A percentile compares a stretch with the other conserved stretches of the same genome.
These are phyloP conservation scores for Mycena haematopus DNA, from an alignment of 768 basidiomycete genomes.

Conservation along the genomic window DNA sequence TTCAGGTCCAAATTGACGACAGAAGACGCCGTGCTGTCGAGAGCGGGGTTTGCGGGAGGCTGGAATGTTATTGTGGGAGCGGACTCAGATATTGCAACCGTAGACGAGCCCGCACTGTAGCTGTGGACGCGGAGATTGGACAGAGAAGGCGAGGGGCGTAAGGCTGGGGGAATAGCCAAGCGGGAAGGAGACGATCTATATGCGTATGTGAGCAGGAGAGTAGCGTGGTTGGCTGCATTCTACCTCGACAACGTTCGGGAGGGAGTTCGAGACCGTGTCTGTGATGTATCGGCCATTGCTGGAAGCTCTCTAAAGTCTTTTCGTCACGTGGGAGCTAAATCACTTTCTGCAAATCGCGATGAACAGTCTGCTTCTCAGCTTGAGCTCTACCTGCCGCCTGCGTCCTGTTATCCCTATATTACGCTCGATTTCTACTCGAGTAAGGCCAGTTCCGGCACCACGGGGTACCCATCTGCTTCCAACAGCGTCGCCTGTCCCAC, in stretches of 20 bases:
- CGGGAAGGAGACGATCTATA: constrained; percentile 54
- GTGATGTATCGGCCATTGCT: constrained; percentile 19
- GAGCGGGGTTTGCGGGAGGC: constrained; percentile 39
- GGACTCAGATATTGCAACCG: constrained; percentile 40
- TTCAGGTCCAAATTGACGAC: constrained; percentile 68
- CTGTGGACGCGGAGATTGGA: constrained; percentile 64
- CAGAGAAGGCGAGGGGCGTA: constrained; percentile 61
- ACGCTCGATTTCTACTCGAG: constrained; percentile 44
- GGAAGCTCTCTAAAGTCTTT: too few relatives aligned
- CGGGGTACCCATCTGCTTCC: constrained; percentile 38
- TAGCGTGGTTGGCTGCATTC: too few relatives aligned
- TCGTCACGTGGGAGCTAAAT: too few relatives aligned
- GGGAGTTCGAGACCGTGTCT: constrained; percentile 23
- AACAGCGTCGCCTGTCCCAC: constrained; percentile 20
- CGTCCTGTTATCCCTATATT: constrained; percentile 35
- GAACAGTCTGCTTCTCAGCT: constrained; percentile 8
- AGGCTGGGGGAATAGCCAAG: constrained; percentile 55
- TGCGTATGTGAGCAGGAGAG: constrained; percentile 19
- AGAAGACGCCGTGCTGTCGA: constrained; percentile 76
- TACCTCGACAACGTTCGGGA: constrained; percentile 21
- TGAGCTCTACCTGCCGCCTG: constrained; percentile 12
- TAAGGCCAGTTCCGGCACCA: constrained; percentile 44
- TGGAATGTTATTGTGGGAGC: constrained; percentile 33
- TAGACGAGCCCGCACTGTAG: constrained; percentile 45
- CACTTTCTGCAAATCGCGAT: background rate